Evolutionary conservation across 352 stramenopile genomes (phyloP).

Genomic region (Thraustochytrium striatum): DNA sequence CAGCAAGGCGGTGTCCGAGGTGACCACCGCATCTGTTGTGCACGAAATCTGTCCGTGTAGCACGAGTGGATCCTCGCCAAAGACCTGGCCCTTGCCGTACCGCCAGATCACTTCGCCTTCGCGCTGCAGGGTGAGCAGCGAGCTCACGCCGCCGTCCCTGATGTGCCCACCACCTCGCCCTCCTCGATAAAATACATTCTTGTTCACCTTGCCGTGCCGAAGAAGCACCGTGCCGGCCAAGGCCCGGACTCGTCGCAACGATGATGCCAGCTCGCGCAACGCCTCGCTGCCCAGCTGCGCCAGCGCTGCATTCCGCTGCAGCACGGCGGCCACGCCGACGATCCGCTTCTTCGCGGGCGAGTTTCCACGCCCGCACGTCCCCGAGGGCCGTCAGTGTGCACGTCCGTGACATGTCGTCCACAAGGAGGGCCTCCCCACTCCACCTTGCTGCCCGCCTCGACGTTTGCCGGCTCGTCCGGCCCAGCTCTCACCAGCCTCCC

Average conservation of each 20-base stretch:
- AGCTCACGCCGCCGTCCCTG: constrained; percentile 4
- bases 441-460: too few relatives aligned
- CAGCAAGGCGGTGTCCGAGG: not conserved
- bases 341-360: too few relatives aligned
- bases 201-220: not conserved
- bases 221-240: not conserved
- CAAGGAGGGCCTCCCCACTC: too few relatives aligned
- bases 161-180: constrained; percentile 10
- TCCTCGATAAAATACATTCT: not conserved
- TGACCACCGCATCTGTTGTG: constrained; percentile 7
- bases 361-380: too few relatives aligned
- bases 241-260: not conserved
- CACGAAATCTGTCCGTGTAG: not conserved
- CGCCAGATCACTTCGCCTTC: constrained; percentile 33
- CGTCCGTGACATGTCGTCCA: too few relatives aligned
- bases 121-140: constrained; percentile 3
- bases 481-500: too few relatives aligned
- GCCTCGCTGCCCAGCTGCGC: too few relatives aligned
- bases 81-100: not conserved
- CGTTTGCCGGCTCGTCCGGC: too few relatives aligned
- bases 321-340: too few relatives aligned
- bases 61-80: constrained; percentile 20
- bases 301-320: too few relatives aligned
- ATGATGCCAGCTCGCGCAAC: too few relatives aligned
- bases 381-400: too few relatives aligned